These are phyloP conservation scores for Suillus discolor DNA, from an alignment of 768 basidiomycete genomes.

Conservation along the genomic window DNA sequence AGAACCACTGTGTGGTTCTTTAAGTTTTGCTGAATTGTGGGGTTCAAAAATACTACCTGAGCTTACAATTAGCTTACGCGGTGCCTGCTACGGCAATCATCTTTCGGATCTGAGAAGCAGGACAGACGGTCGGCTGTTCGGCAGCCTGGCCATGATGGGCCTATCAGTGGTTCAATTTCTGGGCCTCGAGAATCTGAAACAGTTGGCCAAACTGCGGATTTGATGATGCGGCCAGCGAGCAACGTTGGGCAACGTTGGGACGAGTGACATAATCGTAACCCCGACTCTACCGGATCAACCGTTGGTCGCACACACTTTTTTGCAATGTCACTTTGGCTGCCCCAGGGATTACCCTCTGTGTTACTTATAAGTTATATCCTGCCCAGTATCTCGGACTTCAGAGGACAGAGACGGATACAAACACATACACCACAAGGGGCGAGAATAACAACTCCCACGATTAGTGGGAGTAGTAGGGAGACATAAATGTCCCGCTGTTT, in stretches of 20 bases:
- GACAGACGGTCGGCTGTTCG: not conserved
- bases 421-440: too few species aligned
- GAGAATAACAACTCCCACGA: too few species aligned
- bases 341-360: too few species aligned
- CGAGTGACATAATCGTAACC: not conserved
- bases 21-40: not conserved
- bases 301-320: too few species aligned
- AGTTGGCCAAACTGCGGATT: not conserved
- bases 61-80: not conserved
- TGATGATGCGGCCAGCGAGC: not conserved
- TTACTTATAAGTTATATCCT: too few species aligned
- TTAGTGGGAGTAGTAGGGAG: too few species aligned
- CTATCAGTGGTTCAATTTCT: not conserved
- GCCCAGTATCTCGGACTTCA: too few species aligned
- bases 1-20: not conserved
- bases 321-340: too few species aligned
- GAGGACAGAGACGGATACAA: too few species aligned
- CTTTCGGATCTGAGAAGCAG: not conserved
- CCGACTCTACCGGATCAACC: too few species aligned
- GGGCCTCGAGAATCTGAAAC: not conserved
- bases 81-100: constrained; percentile 1
- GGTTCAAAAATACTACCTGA: not conserved
- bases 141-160: not conserved
- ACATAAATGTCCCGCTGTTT: too few species aligned
- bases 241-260: too few species aligned